phyloP scores from a whole-genome alignment of 345 rosid genomes.

The Camelina hispida region DNA sequence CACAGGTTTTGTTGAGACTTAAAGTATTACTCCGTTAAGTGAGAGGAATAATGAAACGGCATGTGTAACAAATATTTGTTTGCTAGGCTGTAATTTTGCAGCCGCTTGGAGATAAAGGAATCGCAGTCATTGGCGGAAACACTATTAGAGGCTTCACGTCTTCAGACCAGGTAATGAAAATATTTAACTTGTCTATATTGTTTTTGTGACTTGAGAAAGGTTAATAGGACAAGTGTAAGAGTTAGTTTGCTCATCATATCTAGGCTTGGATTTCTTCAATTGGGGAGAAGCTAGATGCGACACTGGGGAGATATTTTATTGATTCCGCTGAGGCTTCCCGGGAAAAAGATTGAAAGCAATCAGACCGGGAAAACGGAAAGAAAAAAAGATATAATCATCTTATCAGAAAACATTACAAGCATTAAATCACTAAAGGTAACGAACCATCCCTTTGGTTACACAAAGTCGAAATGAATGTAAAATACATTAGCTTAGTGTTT shows the following conservation, averaged over 20 bases:
- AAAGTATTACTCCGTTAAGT: not conserved
- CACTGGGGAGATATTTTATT: conserved; percentile 55
- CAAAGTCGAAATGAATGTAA: conserved; percentile 23
- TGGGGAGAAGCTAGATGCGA: conserved; percentile 85
- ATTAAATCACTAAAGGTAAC: conserved; percentile 10
- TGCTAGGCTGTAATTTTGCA: conserved; percentile 88
- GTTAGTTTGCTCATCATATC: conserved; percentile 24
- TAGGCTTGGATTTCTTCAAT: conserved; percentile 87
- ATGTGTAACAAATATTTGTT: not conserved
- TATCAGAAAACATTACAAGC: not conserved
- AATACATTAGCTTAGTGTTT: conserved; percentile 21
- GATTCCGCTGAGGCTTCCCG: conserved; percentile 3
- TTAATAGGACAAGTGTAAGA: not conserved
- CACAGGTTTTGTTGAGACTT: conserved; percentile 58
- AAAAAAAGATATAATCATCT: not conserved
- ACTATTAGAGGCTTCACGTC: conserved; percentile 86
- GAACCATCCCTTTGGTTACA: conserved; percentile 15
- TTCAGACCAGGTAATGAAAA: conserved; percentile 80
- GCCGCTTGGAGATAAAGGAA: conserved; percentile 85
- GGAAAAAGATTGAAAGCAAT: conserved; percentile 22
- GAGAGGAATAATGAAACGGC: not conserved
- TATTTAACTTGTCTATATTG: not conserved
- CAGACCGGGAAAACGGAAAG: not conserved
- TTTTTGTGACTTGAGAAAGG: not conserved
- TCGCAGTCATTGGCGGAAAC: conserved; percentile 82